Evolutionary conservation across 2,329 filamentous ascomycete species (phyloP), one percentile per base, ranked within the genome.

Genomic region (Metarhizium album): DNA sequence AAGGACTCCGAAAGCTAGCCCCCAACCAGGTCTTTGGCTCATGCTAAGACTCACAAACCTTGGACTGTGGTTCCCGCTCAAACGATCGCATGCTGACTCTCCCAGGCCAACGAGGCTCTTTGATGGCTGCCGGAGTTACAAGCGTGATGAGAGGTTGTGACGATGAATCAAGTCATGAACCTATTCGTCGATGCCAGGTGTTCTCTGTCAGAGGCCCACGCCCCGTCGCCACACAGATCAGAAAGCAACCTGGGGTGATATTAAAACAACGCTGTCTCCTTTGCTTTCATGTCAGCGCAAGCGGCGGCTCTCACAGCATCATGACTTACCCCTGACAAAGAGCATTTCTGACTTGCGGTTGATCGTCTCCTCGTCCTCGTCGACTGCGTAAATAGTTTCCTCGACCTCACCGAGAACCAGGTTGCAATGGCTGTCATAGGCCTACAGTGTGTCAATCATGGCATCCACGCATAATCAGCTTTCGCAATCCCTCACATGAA

Each of bases 281-380:
- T 56, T 42, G 24, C 46, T 20, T 20, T 18, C 24, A 22, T 20
- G 23, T 40, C 24, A 42, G 20, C 6, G 29, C 16, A 22, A 14
- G 7, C 22, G 20, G 20, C 20, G 5, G 22, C n/a, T 11, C 38
- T 5, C 23, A 7, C 8, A 45, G n/a, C 68, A 78, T 55, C 72
- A 91, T 90, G 5, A n/a, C 42, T 43, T 49, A 54, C 52, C 91
- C 87, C 93, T 78, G 52, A 98, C 91, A 67, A 98, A 98, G 20
- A 98, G 74, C 93, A 98, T 98, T 67, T 97, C 93, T 42, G 90
- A 94, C 69, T 96, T 94, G 71, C 95, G 95, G 73, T 91, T 95
- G 55, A 93, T 82, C 14, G 90, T 95, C 87, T 95, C 86, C 16
- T 94, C 89, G 14, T 94, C 86, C 53, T 95, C 90, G 53, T 95